These are phyloP conservation scores for Austroboletus eburneus DNA, from an alignment of 768 basidiomycete species.

Conservation along the genomic window DNA sequence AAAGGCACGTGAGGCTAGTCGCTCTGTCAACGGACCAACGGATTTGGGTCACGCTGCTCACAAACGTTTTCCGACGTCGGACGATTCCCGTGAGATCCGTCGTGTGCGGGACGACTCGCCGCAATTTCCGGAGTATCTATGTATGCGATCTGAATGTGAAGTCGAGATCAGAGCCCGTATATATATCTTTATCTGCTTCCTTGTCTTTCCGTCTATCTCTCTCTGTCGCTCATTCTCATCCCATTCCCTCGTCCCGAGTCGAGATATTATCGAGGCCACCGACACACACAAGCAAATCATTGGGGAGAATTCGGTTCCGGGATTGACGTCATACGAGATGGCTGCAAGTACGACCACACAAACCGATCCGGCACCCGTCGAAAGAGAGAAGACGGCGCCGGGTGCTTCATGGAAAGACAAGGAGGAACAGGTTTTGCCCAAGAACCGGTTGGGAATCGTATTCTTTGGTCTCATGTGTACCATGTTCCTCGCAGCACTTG, in stretches of 20 bases:
- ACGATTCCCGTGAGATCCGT: too few relatives aligned
- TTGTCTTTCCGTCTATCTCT: too few relatives aligned
- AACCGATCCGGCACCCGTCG: neutral
- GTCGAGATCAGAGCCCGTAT: too few relatives aligned
- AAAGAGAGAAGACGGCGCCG: conserved; percentile 35
- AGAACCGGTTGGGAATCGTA: conserved; percentile 11
- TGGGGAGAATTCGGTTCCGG: neutral
- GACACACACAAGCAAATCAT: too few relatives aligned
- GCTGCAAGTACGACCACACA: neutral
- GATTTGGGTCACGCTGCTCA: too few relatives aligned
- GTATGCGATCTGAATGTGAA: too few relatives aligned
- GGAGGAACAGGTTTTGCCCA: conserved; percentile 17
- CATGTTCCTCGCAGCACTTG: conserved; percentile 45
- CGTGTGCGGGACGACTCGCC: too few relatives aligned
- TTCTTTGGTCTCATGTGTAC: conserved; percentile 30
- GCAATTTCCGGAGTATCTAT: too few relatives aligned
- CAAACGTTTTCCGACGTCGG: too few relatives aligned
- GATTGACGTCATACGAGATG: conserved; percentile 5
- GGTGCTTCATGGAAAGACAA: neutral
- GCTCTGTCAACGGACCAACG: too few relatives aligned
- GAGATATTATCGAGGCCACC: neutral
- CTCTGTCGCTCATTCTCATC: neutral
- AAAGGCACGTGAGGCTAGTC: too few relatives aligned
- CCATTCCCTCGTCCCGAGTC: neutral
- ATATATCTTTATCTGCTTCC: neutral